Evolutionary conservation across 139 green algal genomes (phyloP).

Genomic region (Choricystis sp.): DNA sequence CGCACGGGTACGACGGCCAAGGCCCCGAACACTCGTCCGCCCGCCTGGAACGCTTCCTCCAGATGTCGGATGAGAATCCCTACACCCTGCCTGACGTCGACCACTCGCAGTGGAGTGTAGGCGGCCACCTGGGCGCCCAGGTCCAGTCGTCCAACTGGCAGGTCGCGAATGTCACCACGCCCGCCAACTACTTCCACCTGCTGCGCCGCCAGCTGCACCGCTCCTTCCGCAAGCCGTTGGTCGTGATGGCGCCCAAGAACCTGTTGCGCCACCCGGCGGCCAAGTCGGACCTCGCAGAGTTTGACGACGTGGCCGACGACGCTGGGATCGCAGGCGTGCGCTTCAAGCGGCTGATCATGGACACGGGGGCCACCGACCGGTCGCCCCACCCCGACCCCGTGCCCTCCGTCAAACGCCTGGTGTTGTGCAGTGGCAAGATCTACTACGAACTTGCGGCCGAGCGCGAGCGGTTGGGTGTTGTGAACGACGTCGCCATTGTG

Average conservation of each 20-base stretch:
- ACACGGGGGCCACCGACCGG: constrained; percentile 44
- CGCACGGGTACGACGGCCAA: constrained; percentile 96
- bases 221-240: constrained; percentile 94
- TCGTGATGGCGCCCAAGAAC: constrained; percentile 89
- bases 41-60: constrained; percentile 87
- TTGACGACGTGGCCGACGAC: constrained; percentile 81
- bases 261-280: constrained; percentile 80
- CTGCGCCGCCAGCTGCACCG: constrained; percentile 70
- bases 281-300: constrained; percentile 70
- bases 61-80: constrained; percentile 84
- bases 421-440: constrained; percentile 92
- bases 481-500: constrained; percentile 60
- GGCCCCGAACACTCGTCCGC: constrained; percentile 82
- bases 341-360: constrained; percentile 98
- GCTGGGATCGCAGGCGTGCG: constrained; percentile 56
- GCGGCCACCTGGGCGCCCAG: constrained; percentile 66
- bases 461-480: constrained; percentile 44
- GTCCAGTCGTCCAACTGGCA: constrained; percentile 84
- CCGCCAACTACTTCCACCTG: constrained; percentile 97
- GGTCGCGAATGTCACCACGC: constrained; percentile 88
- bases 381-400: constrained; percentile 44
- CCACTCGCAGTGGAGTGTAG: constrained; percentile 61
- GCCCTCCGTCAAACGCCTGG: constrained; percentile 48
- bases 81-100: constrained; percentile 67
- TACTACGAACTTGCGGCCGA: constrained; percentile 92